Evolutionary conservation across 2,329 filamentous ascomycete species (phyloP), one percentile per base, ranked within the genome.

Genomic region (Plenodomus biglobosus): DNA sequence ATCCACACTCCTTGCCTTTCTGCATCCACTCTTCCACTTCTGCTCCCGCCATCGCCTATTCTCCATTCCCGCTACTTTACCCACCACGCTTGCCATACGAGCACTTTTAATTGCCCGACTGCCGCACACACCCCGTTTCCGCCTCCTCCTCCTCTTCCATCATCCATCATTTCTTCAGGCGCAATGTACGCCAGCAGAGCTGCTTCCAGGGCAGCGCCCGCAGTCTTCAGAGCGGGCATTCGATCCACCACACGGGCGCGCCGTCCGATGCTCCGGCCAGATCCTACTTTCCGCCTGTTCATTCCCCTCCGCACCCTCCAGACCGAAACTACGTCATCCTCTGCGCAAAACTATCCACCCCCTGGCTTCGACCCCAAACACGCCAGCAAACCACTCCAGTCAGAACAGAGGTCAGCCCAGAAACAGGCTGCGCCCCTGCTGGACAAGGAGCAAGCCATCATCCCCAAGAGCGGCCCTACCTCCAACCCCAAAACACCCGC

Each of bases 281-380:
- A 83, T 18, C 78, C 79, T 24, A 81, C 83, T 8, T 74, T 85
- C 41, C 81, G 82, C 36, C 78, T 85, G 43, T 68, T 84, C 45
- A 68, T 85, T 17, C 80, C 81, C 3, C 73, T 75, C 20, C 73
- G 80, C 47, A 69, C 70, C 52, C 76, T 82, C 55, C 75, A 81
- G 21, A 86, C 84, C 39, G 81, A 85, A 55, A 79, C 80, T 13
- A 78, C 78, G 16, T 74, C 78, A 34, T 74, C 78, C 17, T 65
- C 73, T 17, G 68, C 69, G 35, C 76, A 81, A 42, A 78, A 80
- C 45, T 85, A 82, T 40, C 92, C 90, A 38, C 92, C 92, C 48
- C 92, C 91, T 13, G 92, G 92, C 21, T 96, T 96, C 78, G 92
- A 94, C 69, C 79, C 88, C n/a, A 86, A 92, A 66, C 80, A 90